A percentile compares a stretch with the other conserved stretches of the same genome.
Conservation (phyloP, 164 flowering plant genomes). For the Magnolia officinalis region DNA sequence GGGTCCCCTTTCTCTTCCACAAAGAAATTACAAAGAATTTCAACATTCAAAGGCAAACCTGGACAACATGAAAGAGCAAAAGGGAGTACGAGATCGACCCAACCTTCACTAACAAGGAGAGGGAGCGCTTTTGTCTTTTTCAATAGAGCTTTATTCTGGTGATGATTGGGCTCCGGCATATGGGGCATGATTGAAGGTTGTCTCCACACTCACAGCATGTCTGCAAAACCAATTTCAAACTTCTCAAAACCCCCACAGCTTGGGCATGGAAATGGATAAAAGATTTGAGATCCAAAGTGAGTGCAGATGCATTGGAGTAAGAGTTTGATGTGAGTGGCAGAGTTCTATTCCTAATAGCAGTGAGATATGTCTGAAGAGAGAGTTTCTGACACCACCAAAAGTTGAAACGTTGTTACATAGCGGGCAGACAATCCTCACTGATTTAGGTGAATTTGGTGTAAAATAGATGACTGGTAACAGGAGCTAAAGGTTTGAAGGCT, state of each 20-base stretch:
- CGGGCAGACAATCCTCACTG: background rate
- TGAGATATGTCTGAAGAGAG: background rate
- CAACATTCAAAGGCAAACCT: background rate
- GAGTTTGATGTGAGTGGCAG: background rate
- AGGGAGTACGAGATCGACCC: background rate
- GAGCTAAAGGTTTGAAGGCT: background rate
- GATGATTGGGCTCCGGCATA: conserved; percentile 41
- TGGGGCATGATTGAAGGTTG: conserved; percentile 44
- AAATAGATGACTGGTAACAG: background rate
- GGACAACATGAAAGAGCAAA: background rate
- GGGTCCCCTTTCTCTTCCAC: background rate
- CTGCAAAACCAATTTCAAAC: conserved; percentile 26
- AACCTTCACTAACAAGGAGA: background rate
- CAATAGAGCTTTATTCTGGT: conserved; percentile 56
- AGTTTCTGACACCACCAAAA: background rate
- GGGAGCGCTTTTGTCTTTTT: background rate
- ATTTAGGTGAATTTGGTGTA: background rate
- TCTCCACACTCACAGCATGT: conserved; percentile 60
- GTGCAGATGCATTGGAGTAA: background rate
- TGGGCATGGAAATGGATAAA: background rate
- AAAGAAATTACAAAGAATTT: background rate
- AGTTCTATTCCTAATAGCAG: background rate
- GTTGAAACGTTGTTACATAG: background rate
- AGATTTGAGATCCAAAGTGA: background rate
- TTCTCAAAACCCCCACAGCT: background rate